Evolutionary conservation across 371 early-diverging fungal genomes (phyloP).

Genomic region (Phascolomyces articulosus): DNA sequence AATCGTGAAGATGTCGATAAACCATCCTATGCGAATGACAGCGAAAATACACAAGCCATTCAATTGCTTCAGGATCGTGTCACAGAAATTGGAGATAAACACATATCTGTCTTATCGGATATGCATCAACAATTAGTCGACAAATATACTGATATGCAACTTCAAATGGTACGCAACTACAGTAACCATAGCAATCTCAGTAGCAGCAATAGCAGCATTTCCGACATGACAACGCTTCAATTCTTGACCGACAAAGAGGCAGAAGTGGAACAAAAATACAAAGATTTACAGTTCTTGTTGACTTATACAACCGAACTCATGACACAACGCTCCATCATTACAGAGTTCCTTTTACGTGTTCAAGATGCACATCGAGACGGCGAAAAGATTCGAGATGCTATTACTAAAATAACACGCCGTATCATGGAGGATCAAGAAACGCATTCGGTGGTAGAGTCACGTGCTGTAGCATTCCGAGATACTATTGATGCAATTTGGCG

Average conservation of each 20-base stretch:
- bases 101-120: conserved; percentile 8
- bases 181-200: not conserved
- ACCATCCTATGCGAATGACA: conserved; percentile 37
- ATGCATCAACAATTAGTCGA: not conserved
- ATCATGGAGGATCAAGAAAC: conserved; percentile 33
- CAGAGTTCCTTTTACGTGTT: conserved; percentile 42
- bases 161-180: not conserved
- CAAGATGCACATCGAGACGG: conserved; percentile 46
- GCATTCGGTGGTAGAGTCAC: conserved; percentile 22
- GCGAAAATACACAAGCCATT: conserved; percentile 35
- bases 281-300: conserved; percentile 26
- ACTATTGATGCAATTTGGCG: conserved; percentile 33
- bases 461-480: conserved; percentile 23
- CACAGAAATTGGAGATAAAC: conserved; percentile 25
- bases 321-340: conserved; percentile 37
- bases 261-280: conserved; percentile 31
- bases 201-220: not conserved
- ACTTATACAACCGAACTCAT: conserved; percentile 38
- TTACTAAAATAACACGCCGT: conserved; percentile 37
- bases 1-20: conserved; percentile 35
- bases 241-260: conserved; percentile 26
- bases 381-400: conserved; percentile 41
- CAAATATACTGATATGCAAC: not conserved
- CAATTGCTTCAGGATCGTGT: conserved; percentile 39
- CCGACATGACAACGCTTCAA: conserved; percentile 18